Evolutionary conservation across 2,329 filamentous ascomycete genomes (phyloP).

Genomic region (Pezicula carpinea): DNA sequence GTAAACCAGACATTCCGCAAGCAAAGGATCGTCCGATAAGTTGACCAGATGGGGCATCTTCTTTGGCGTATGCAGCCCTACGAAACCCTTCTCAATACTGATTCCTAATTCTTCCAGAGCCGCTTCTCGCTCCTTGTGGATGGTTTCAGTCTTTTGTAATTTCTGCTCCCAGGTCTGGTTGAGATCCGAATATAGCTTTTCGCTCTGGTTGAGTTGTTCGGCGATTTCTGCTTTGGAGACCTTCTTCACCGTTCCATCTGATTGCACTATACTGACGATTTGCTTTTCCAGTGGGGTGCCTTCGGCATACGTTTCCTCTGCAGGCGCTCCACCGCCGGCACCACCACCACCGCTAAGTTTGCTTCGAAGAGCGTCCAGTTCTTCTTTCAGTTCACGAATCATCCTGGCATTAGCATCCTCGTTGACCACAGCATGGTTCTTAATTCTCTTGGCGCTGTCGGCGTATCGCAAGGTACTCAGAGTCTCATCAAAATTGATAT

Average conservation of each 20-base stretch:
- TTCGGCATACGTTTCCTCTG: slow-evolving; percentile 83
- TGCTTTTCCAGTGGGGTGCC: slow-evolving; percentile 92
- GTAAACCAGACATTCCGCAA: slow-evolving; percentile 95
- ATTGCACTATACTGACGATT: slow-evolving; percentile 85
- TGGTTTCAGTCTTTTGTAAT: slow-evolving; percentile 87
- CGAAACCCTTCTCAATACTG: slow-evolving; percentile 97
- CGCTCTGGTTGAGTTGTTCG: slow-evolving; percentile 91
- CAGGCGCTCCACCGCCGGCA: slow-evolving; percentile 36
- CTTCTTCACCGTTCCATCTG: slow-evolving; percentile 85
- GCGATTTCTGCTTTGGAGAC: slow-evolving; percentile 98
- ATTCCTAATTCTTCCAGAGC: slow-evolving; percentile 95
- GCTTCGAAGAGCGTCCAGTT: slow-evolving; percentile 76
- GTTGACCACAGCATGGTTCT: slow-evolving; percentile 99
- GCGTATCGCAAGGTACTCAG: slow-evolving; percentile 93
- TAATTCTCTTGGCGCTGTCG: slow-evolving; percentile 96
- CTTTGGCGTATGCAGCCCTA: slow-evolving; percentile 92
- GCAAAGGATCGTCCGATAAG: slow-evolving; percentile 85
- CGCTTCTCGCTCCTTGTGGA: slow-evolving; percentile 94
- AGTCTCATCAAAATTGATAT: slow-evolving; percentile 99
- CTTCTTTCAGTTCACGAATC: slow-evolving; percentile 97
- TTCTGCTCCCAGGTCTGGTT: slow-evolving; percentile 99
- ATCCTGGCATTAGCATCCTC: slow-evolving; percentile 98
- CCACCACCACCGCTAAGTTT: slow-evolving; percentile 66
- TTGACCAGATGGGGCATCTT: slow-evolving; percentile 99
- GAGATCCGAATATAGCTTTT: slow-evolving; percentile 91